Percentiles rank a stretch among this genome's conserved stretches.
Evolutionary conservation across 306 rosid species (phyloP).

Genomic region (Elaeagnus macrophylla): DNA sequence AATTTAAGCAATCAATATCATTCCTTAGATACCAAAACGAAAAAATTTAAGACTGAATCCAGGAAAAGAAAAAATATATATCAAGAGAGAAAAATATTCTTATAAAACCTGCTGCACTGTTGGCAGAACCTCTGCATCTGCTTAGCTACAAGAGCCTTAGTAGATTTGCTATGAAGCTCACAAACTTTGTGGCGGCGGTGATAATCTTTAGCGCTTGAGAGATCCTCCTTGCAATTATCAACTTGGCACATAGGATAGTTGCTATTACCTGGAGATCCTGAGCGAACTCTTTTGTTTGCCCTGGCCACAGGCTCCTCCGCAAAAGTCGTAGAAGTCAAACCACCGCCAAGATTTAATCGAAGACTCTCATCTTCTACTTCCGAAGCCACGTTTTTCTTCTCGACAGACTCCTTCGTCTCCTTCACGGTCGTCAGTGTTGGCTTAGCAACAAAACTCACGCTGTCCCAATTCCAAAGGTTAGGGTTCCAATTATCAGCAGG

Average conservation of each 20-base stretch:
- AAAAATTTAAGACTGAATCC: not conserved
- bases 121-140: slow-evolving; percentile 90
- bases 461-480: slow-evolving; percentile 69
- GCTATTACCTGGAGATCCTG: slow-evolving; percentile 53
- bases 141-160: slow-evolving; percentile 48
- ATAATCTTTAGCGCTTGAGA: slow-evolving; percentile 70
- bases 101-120: slow-evolving; percentile 77
- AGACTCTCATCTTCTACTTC: slow-evolving; percentile 31
- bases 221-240: slow-evolving; percentile 75
- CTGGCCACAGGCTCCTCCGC: slow-evolving; percentile 23
- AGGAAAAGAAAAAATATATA: not conserved
- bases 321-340: slow-evolving; percentile 17
- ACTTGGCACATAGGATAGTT: slow-evolving; percentile 83
- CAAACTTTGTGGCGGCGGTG: slow-evolving; percentile 89
- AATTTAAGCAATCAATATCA: too few relatives aligned
- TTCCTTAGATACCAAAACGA: too few relatives aligned
- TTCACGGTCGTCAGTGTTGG: slow-evolving; percentile 22
- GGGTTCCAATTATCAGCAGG: slow-evolving; percentile 50
- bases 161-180: slow-evolving; percentile 72
- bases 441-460: slow-evolving; percentile 41
- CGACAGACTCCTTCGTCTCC: slow-evolving; percentile 1
- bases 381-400: not conserved
- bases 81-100: not conserved
- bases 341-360: slow-evolving; percentile 53
- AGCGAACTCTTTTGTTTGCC: slow-evolving; percentile 51